These are phyloP conservation scores for Penicillium sp. DNA, from an alignment of 2,329 filamentous ascomycete genomes.

Conservation along the genomic window DNA sequence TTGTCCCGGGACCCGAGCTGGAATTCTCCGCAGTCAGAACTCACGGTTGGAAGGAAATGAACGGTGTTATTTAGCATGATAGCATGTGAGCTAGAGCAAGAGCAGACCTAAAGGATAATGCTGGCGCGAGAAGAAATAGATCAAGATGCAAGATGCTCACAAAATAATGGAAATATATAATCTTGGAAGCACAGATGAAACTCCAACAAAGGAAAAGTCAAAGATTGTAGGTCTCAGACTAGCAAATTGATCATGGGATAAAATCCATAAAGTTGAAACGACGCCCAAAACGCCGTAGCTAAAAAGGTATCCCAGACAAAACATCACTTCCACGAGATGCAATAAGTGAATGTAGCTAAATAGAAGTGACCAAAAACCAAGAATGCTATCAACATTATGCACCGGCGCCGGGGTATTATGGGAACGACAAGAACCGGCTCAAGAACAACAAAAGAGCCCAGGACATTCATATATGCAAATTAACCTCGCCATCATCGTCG, in stretches of 20 bases:
- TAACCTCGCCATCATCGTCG: conserved; percentile 19
- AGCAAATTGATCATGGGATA: background rate
- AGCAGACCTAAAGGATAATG: too few relatives aligned
- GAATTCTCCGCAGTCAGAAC: too few relatives aligned
- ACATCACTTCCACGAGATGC: conserved; percentile 11
- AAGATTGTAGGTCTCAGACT: background rate
- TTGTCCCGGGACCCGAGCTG: too few relatives aligned
- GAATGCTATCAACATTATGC: conserved; percentile 14
- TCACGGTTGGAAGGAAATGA: too few relatives aligned
- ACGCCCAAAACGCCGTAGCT: conserved; percentile 9
- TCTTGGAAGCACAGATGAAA: background rate
- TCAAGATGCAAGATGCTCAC: background rate
- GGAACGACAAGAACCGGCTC: conserved; percentile 17
- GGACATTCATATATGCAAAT: conserved; percentile 11
- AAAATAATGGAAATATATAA: too few relatives aligned
- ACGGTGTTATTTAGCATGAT: too few relatives aligned
- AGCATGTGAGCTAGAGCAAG: too few relatives aligned
- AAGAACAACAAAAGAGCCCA: conserved; percentile 13
- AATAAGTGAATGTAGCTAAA: conserved; percentile 7
- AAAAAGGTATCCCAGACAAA: conserved; percentile 3
- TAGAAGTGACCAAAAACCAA: conserved; percentile 1
- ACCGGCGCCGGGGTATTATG: conserved; percentile 29
- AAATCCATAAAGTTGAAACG: background rate
- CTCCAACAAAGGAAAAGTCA: background rate
- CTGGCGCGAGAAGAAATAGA: background rate